Conservation (phyloP, 192 early-diverging fungal genomes). For the Chytriomyces hyalinus region DNA sequence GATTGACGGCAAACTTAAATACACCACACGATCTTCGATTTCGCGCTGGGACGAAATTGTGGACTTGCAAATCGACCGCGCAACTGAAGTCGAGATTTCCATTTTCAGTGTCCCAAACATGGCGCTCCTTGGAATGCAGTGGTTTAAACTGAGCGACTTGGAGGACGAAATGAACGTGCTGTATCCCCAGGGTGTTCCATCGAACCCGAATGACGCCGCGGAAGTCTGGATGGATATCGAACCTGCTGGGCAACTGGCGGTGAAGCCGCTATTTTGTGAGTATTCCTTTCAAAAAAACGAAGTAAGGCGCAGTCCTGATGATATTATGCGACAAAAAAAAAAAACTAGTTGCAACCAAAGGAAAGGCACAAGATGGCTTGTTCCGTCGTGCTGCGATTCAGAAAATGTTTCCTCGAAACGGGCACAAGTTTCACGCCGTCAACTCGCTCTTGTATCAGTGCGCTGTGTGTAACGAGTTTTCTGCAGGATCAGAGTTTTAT, state of each 20-base stretch:
- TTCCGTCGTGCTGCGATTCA: slow-evolving; percentile 48
- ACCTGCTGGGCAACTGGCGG: slow-evolving; percentile 84
- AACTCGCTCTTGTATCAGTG: slow-evolving; percentile 73
- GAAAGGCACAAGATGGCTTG: slow-evolving; percentile 27
- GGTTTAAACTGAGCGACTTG: slow-evolving; percentile 91
- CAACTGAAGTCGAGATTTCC: slow-evolving; percentile 87
- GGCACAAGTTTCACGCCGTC: slow-evolving; percentile 94
- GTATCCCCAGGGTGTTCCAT: slow-evolving; percentile 29
- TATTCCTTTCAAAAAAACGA: not conserved
- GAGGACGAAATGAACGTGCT: slow-evolving; percentile 74
- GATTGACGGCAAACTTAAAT: slow-evolving; percentile 72
- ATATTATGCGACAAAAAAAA: not conserved
- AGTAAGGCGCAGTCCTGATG: not conserved
- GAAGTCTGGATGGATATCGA: slow-evolving; percentile 90
- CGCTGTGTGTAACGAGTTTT: slow-evolving; percentile 90
- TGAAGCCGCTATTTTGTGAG: too few relatives aligned
- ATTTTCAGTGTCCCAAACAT: slow-evolving; percentile 70
- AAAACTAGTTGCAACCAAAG: slow-evolving; percentile 25
- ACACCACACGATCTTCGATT: slow-evolving; percentile 68
- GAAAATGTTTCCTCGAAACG: slow-evolving; percentile 67
- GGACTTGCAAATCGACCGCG: slow-evolving; percentile 87
- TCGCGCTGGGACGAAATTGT: slow-evolving; percentile 74
- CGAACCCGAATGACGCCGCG: slow-evolving; percentile 55
- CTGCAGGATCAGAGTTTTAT: slow-evolving; percentile 72
- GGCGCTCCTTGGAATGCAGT: slow-evolving; percentile 76